A percentile compares a stretch with the other conserved stretches of the same genome.
phyloP scores from a whole-genome alignment of 306 rosid species.

The Cicer judaicum region DNA sequence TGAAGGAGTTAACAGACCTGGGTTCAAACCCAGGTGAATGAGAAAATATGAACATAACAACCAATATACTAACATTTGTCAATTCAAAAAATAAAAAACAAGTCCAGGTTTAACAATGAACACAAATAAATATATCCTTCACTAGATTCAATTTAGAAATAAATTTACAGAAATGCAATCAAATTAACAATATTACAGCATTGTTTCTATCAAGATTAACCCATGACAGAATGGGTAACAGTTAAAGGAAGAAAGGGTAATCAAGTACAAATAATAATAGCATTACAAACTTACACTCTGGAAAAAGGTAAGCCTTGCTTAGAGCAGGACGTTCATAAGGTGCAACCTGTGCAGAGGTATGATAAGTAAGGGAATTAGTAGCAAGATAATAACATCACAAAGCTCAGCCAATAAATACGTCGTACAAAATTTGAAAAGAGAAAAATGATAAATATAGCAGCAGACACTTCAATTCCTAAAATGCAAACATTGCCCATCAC shows the following conservation, averaged over 20 bases:
- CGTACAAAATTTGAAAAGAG: slow-evolving; percentile 3
- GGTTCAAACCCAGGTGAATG: too few relatives aligned
- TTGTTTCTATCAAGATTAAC: slow-evolving; percentile 8
- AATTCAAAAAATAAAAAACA: neutral
- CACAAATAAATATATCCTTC: neutral
- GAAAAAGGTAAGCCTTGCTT: slow-evolving; percentile 94
- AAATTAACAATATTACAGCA: slow-evolving; percentile 21
- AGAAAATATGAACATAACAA: too few relatives aligned
- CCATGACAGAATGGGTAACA: neutral
- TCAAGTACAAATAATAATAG: neutral
- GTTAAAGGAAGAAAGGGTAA: neutral
- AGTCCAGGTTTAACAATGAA: slow-evolving; percentile 10
- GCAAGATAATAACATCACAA: slow-evolving; percentile 18
- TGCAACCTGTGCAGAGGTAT: slow-evolving; percentile 67
- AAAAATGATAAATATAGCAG: neutral
- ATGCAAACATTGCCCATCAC: neutral
- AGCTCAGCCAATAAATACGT: neutral
- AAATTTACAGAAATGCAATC: slow-evolving; percentile 15
- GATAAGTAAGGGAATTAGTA: slow-evolving; percentile 24
- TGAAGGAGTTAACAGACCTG: too few relatives aligned
- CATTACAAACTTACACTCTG: slow-evolving; percentile 75
- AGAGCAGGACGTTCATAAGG: slow-evolving; percentile 99
- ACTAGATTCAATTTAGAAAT: neutral
- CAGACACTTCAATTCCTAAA: neutral
- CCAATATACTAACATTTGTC: too few relatives aligned